Evolutionary conservation across 2,329 filamentous ascomycete genomes (phyloP), one percentile per base, ranked within the genome.

Genomic region (Hymenotorrendiella dingleyae): DNA sequence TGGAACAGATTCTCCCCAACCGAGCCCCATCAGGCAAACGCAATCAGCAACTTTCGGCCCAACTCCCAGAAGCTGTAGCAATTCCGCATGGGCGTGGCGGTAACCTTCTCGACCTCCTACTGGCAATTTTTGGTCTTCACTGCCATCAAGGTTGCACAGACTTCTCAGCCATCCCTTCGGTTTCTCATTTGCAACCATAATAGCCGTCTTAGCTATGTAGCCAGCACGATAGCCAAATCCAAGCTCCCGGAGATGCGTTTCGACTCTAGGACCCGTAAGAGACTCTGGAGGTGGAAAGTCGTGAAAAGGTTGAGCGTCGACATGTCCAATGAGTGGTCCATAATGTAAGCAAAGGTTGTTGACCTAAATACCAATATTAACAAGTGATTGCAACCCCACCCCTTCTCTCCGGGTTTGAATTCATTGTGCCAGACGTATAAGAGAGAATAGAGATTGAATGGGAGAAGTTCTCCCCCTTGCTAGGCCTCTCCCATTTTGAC

Each of bases 21-120:
- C 91, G 11, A 98, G 68, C 0, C 94, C 94, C 85, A 98, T 96
- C 16, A 98, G 69, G 60, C 86, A 95, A 6, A 97, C 90, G 60
- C 94, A 98, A 62, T 98, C 94, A 5, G 93, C 86, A 1, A 98
- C 93, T 63, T 98, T 98, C 1, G 94, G 93, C 0, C 93, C 93
- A 5, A 98, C 94, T 1, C 93, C 93, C 44, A 89, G 80, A 17
- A 98, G 72, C 5, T 74, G 67, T 1, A 97, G 71, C 2, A 98
- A 72, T 52, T 85, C 76, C 46, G 86, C 81, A 57, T 96, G 93
- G 0, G 93, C 91, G 38, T 76, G 63, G 94, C 97, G 4, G 80
- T 86, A 53, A 76, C 72, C 48, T 55, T 62, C 19, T 61, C 59
- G n/a, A 49, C 76, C 64, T 40, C 73, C 67, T 56, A 73, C 64